These are phyloP conservation scores for Fusarium nygamai DNA, from an alignment of 2,329 filamentous ascomycete species.

Conservation along the genomic window DNA sequence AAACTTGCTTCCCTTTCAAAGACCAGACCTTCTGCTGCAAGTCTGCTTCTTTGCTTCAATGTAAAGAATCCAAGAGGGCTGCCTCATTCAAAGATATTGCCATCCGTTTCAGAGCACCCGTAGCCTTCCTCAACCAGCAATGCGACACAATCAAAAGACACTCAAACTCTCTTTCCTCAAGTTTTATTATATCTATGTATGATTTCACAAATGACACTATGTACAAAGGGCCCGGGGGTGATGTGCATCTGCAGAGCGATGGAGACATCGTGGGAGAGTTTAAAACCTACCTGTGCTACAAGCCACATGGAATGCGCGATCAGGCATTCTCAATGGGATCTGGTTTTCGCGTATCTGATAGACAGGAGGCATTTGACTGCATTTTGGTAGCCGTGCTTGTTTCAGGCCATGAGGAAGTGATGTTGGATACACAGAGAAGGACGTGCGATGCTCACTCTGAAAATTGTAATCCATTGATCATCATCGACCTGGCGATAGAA, in stretches of 20 bases:
- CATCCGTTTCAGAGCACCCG: background rate
- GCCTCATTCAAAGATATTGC: background rate
- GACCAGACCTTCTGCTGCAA: background rate
- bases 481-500: too few species aligned
- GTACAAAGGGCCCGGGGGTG: background rate
- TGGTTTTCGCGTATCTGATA: too few species aligned
- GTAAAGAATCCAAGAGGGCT: background rate
- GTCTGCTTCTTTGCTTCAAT: background rate
- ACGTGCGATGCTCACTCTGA: background rate
- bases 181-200: background rate
- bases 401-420: background rate
- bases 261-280: background rate
- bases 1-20: background rate
- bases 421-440: background rate
- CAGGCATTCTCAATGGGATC: rapidly evolving
- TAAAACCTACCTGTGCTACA: background rate
- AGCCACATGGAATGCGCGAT: background rate
- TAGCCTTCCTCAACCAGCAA: background rate
- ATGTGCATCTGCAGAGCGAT: background rate
- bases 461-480: too few species aligned
- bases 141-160: background rate
- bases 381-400: background rate
- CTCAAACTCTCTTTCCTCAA: background rate
- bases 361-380: too few species aligned
- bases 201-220: background rate